Evolutionary conservation across 208 protist genomes (phyloP).

Genomic region (Leishmania martiniquensis): DNA sequence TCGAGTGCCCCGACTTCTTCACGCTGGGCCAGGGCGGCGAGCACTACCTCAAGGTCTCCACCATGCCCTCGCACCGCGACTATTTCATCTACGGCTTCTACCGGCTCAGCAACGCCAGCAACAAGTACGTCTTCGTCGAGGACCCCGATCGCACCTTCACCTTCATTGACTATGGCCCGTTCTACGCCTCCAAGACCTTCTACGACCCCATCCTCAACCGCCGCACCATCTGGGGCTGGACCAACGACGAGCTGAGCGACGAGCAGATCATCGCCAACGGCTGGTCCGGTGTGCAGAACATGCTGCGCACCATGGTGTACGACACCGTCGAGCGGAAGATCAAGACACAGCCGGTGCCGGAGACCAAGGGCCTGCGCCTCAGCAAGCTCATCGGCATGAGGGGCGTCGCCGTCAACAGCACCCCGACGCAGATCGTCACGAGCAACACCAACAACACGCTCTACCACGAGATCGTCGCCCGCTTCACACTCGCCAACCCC

Average conservation of each 20-base stretch:
- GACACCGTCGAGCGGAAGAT: conserved; percentile 38
- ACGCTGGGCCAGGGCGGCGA: neutral
- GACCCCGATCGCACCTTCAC: neutral
- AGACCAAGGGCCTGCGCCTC: conserved; percentile 34
- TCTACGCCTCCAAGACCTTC: conserved; percentile 34
- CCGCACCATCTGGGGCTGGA: conserved; percentile 23
- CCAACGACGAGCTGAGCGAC: conserved; percentile 11
- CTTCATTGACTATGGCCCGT: conserved; percentile 27
- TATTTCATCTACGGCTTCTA: conserved; percentile 22
- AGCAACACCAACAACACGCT: conserved; percentile 17
- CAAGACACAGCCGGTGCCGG: conserved; percentile 32
- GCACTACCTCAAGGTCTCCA: neutral
- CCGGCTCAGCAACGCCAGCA: neutral
- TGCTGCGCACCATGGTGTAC: conserved; percentile 31
- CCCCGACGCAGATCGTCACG: conserved; percentile 17
- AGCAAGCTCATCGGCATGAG: conserved; percentile 13
- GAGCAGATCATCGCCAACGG: conserved; percentile 7
- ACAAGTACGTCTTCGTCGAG: conserved; percentile 11
- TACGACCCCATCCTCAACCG: conserved; percentile 27
- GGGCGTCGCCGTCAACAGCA: conserved; percentile 12
- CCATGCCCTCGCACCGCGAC: neutral
- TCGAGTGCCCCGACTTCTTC: conserved; percentile 42
- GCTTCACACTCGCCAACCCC: conserved; percentile 30
- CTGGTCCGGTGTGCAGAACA: conserved; percentile 27
- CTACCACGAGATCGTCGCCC: conserved; percentile 48